A percentile compares a stretch with the other conserved stretches of the same genome.
These are phyloP conservation scores for Agarophyton chilense DNA, from an alignment of 23 red algal species.

Conservation along the genomic window DNA sequence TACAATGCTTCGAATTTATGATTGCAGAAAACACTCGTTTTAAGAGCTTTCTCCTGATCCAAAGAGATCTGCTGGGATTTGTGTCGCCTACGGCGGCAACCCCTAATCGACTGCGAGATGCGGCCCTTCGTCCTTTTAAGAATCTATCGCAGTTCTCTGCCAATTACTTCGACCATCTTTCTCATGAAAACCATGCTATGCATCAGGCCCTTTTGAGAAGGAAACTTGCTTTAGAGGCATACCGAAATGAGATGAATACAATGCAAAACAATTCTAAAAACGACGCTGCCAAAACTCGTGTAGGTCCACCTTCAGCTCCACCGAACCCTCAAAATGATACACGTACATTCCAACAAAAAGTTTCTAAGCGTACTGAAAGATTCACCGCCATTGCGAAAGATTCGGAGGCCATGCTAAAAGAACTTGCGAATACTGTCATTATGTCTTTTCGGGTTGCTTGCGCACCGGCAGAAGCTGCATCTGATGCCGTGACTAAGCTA, in stretches of 20 bases:
- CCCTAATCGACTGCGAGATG: background rate
- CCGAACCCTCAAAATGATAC: background rate
- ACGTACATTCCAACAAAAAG: background rate
- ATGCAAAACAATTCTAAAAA: background rate
- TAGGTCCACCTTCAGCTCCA: background rate
- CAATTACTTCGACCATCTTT: conserved; percentile 27
- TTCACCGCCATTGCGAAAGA: background rate
- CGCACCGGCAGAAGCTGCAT: background rate
- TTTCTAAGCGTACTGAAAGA: background rate
- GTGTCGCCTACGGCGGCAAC: background rate
- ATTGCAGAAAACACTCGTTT: background rate
- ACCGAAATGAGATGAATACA: background rate
- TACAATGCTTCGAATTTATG: conserved; percentile 3
- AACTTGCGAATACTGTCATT: background rate
- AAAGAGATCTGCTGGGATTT: background rate
- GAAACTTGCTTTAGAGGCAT: background rate
- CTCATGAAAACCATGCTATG: background rate
- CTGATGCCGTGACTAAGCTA: background rate
- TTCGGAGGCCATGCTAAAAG: background rate
- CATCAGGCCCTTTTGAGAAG: background rate
- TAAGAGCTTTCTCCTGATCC: background rate
- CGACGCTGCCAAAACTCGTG: background rate
- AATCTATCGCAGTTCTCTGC: conserved; percentile 17
- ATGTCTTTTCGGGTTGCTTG: background rate
- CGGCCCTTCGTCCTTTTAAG: background rate